phyloP scores from a whole-genome alignment of 345 rosid species.

The Excoecaria cochinchinensis region DNA sequence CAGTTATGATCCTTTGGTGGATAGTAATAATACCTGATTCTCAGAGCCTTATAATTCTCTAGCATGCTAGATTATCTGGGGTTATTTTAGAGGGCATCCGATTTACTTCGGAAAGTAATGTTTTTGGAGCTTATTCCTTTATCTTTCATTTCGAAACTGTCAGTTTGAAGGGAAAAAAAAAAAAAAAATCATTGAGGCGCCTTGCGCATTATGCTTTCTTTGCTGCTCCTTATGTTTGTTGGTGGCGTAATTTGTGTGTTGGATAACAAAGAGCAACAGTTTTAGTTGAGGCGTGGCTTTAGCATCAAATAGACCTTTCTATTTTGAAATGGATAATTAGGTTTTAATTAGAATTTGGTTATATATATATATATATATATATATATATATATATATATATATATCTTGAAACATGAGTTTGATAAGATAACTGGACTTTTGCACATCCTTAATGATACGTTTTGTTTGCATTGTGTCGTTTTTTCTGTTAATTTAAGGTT shows the following conservation, averaged over 20 bases:
- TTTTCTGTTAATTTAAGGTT: neutral
- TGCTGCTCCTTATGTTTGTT: neutral
- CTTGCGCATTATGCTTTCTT: neutral
- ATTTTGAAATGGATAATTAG: neutral
- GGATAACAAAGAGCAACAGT: neutral
- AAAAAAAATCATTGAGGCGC: neutral
- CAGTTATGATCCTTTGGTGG: neutral
- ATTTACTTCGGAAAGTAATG: neutral
- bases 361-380: neutral
- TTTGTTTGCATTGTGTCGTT: neutral
- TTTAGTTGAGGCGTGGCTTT: neutral
- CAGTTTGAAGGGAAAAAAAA: neutral
- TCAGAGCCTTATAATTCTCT: neutral
- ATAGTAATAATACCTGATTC: neutral
- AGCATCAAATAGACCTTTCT: neutral
- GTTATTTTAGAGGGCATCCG: neutral
- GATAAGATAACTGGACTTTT: neutral
- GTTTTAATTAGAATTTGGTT: neutral
- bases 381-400: neutral
- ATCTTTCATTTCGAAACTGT: neutral
- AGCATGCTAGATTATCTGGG: neutral
- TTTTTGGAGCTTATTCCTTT: neutral
- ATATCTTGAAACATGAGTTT: neutral
- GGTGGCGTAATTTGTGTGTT: neutral
- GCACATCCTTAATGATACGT: neutral